Evolutionary conservation across 495 filamentous ascomycete genomes (phyloP).

Genomic region (Margaritispora aquatica): DNA sequence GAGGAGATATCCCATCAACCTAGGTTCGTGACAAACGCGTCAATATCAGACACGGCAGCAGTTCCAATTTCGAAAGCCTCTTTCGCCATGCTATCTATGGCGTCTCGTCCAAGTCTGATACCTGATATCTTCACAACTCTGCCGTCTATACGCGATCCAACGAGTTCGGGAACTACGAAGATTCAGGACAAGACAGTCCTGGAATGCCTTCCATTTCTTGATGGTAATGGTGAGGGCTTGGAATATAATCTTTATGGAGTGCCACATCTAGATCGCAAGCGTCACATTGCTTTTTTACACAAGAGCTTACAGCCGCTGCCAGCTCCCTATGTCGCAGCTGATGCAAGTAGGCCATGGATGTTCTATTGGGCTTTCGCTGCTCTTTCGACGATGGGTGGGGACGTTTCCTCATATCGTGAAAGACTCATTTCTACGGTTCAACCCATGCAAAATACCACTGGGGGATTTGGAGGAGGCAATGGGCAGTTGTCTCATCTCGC

Average conservation of each 20-base stretch:
- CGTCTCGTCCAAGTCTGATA: conserved; percentile 35
- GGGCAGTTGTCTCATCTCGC: conserved; percentile 84
- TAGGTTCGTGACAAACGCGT: conserved; percentile 11
- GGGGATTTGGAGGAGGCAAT: conserved; percentile 92
- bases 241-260: conserved; percentile 62
- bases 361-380: conserved; percentile 83
- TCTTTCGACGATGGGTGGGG: conserved; percentile 66
- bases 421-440: conserved; percentile 63
- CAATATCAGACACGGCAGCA: not conserved
- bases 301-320: conserved; percentile 59
- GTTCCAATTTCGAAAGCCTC: not conserved
- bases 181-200: conserved; percentile 61
- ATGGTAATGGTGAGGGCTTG: conserved; percentile 29
- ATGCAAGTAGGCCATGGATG: conserved; percentile 87
- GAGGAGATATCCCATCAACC: conserved; percentile 1
- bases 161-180: conserved; percentile 60
- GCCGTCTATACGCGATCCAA: conserved; percentile 59
- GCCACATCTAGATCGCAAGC: conserved; percentile 59
- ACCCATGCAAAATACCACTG: conserved; percentile 72
- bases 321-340: conserved; percentile 55
- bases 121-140: conserved; percentile 58
- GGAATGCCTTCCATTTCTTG: conserved; percentile 64
- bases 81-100: conserved; percentile 23
- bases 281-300: conserved; percentile 73
- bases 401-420: conserved; percentile 62